phyloP scores from a whole-genome alignment of 352 stramenopile species.

The Pythium apleroticum region DNA sequence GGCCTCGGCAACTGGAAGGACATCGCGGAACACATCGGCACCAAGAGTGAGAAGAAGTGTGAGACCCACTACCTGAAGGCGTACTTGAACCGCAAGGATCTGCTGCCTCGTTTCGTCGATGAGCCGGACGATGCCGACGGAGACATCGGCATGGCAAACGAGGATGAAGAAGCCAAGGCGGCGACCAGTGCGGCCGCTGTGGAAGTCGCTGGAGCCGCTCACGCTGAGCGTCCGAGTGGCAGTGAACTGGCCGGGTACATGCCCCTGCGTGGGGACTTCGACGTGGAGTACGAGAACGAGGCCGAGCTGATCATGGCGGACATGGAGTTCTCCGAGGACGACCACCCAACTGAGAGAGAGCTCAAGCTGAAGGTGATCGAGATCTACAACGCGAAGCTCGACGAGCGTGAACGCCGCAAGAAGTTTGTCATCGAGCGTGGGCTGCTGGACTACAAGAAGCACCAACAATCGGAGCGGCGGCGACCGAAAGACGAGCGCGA shows the following conservation, averaged over 20 bases:
- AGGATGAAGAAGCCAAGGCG: constrained; percentile 30
- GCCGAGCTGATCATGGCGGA: constrained; percentile 95
- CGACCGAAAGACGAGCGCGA: constrained; percentile 95
- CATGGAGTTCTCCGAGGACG: constrained; percentile 94
- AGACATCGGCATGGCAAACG: constrained; percentile 11
- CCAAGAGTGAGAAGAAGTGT: constrained; percentile 88
- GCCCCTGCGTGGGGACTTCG: constrained; percentile 96
- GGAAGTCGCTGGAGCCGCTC: constrained; percentile 24
- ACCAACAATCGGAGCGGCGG: constrained; percentile 89
- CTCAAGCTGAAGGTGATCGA: constrained; percentile 96
- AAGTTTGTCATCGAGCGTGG: constrained; percentile 91
- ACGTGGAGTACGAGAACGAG: constrained; percentile 98
- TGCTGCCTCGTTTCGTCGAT: constrained; percentile 65
- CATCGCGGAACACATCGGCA: constrained; percentile 84
- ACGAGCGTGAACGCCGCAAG: constrained; percentile 92
- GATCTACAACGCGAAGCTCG: constrained; percentile 97
- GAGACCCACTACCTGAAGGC: constrained; percentile 86
- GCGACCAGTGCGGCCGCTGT: constrained; percentile 18
- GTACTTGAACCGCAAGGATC: constrained; percentile 65
- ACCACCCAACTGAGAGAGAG: constrained; percentile 88
- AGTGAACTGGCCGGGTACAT: constrained; percentile 92
- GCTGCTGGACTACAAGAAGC: constrained; percentile 93
- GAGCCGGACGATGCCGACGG: constrained; percentile 39
- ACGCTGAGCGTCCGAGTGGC: constrained; percentile 35
- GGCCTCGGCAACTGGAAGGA: constrained; percentile 97